Conservation (phyloP, 352 stramenopile genomes). For the Pythium apleroticum region DNA sequence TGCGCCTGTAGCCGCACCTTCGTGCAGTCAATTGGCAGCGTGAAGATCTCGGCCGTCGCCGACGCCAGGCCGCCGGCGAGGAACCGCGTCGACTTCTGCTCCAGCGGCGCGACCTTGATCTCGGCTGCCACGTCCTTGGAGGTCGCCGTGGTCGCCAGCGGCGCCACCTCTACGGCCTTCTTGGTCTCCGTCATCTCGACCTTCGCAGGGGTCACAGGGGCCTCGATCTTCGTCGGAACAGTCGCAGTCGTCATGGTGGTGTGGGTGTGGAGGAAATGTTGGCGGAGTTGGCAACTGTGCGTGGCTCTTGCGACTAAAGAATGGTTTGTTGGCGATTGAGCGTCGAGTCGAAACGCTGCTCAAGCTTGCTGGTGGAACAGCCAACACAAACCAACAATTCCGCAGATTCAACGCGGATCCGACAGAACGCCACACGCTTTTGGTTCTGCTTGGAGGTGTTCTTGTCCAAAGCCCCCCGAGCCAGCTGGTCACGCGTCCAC, state of each 20-base stretch:
- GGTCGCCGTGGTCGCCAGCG: slow-evolving; percentile 18
- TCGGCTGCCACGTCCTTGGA: slow-evolving; percentile 14
- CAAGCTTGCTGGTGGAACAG: slow-evolving; percentile 8
- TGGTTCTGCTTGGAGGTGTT: slow-evolving; percentile 17
- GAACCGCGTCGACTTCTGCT: slow-evolving; percentile 71
- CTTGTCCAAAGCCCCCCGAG: slow-evolving; percentile 8
- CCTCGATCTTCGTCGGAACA: not conserved
- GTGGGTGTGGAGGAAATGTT: not conserved
- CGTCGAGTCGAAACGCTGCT: not conserved
- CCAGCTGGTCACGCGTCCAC: slow-evolving; percentile 5
- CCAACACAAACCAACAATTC: slow-evolving; percentile 10
- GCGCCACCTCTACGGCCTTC: slow-evolving; percentile 1
- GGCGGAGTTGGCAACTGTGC: slow-evolving; percentile 8
- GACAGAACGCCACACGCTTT: slow-evolving; percentile 10
- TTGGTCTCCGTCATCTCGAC: slow-evolving; percentile 2
- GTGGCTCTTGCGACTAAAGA: slow-evolving; percentile 7
- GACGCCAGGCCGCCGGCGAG: slow-evolving; percentile 65
- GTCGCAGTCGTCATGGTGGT: slow-evolving; percentile 12
- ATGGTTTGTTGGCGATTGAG: not conserved
- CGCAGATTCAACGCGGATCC: not conserved
- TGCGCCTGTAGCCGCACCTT: slow-evolving; percentile 85
- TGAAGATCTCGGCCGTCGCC: slow-evolving; percentile 74
- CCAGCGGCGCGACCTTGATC: slow-evolving; percentile 39
- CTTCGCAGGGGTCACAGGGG: not conserved
- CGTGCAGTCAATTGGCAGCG: slow-evolving; percentile 84